phyloP scores from a whole-genome alignment of 2,329 filamentous ascomycete species.

The Bisporella sp. region DNA sequence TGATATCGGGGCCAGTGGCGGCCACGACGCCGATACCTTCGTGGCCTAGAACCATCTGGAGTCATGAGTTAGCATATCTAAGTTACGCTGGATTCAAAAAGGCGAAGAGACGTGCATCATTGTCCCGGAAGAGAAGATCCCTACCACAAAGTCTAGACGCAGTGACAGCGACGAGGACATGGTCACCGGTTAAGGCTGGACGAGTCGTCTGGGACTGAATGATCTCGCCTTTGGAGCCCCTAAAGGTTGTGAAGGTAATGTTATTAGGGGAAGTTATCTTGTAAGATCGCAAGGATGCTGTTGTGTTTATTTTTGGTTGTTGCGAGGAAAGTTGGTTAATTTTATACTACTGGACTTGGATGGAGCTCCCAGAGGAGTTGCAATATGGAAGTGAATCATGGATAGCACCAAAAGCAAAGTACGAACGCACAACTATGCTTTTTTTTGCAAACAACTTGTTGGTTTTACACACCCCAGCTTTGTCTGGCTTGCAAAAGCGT shows the following conservation, averaged over 20 bases:
- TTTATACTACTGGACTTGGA: too few relatives aligned
- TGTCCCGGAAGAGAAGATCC: constrained; percentile 33
- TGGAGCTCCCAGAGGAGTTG: too few relatives aligned
- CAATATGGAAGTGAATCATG: too few relatives aligned
- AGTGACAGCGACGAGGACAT: constrained; percentile 57
- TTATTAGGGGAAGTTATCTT: constrained; percentile 4
- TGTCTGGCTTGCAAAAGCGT: too few relatives aligned
- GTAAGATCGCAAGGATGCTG: too few relatives aligned
- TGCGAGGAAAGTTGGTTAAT: too few relatives aligned
- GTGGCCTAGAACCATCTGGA: constrained; percentile 6
- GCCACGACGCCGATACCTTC: constrained; percentile 28
- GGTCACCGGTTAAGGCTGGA: constrained; percentile 38
- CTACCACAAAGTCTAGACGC: constrained; percentile 63
- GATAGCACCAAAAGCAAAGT: too few relatives aligned
- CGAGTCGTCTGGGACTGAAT: constrained; percentile 43
- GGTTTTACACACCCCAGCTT: too few relatives aligned
- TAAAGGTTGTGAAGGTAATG: constrained; percentile 52
- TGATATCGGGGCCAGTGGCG: constrained; percentile 41
- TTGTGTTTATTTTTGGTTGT: too few relatives aligned
- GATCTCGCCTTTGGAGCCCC: constrained; percentile 50
- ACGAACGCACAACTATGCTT: too few relatives aligned
- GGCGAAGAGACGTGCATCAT: constrained; percentile 36
- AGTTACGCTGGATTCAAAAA: constrained; percentile 43
- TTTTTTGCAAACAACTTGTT: too few relatives aligned
- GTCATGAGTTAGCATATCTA: constrained; percentile 17